Evolutionary conservation across 768 basidiomycete species (phyloP).

Genomic region (Collybia sp.): DNA sequence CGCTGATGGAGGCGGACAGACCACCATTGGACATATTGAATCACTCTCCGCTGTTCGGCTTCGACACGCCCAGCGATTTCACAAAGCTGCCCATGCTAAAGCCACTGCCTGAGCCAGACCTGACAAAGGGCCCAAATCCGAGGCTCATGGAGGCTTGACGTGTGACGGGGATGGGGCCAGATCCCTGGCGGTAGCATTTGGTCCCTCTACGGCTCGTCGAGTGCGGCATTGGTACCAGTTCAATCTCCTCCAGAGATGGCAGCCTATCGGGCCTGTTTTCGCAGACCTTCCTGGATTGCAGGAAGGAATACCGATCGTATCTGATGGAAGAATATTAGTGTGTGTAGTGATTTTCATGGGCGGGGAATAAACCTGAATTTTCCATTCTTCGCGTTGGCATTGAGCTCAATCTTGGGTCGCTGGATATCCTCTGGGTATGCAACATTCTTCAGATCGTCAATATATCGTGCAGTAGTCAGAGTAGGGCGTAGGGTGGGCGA

Average conservation of each 20-base stretch:
- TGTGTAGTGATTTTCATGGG: no score
- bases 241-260: conserved; percentile 86
- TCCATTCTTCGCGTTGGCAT: conserved; percentile 76
- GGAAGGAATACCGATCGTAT: conserved; percentile 95
- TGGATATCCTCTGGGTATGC: conserved; percentile 79
- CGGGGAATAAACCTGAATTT: conserved; percentile 65
- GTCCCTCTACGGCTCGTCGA: conserved; percentile 58
- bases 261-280: conserved; percentile 92
- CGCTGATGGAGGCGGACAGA: conserved; percentile 51
- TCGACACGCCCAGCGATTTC: no score
- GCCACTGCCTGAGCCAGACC: conserved; percentile 37
- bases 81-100: conserved; percentile 67
- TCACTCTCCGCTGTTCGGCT: conserved; percentile 69
- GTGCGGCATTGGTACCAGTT: conserved; percentile 51
- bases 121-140: conserved; percentile 21
- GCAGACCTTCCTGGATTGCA: conserved; percentile 95
- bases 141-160: conserved; percentile 45
- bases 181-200: conserved; percentile 48
- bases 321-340: conserved; percentile 33
- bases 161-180: conserved; percentile 36
- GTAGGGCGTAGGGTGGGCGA: conserved; percentile 54
- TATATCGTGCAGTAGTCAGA: conserved; percentile 77
- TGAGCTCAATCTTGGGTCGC: conserved; percentile 83
- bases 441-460: conserved; percentile 75
- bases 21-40: conserved; percentile 39